phyloP scores from a whole-genome alignment of 257 asterid genomes.

The Mentha longifolia region DNA sequence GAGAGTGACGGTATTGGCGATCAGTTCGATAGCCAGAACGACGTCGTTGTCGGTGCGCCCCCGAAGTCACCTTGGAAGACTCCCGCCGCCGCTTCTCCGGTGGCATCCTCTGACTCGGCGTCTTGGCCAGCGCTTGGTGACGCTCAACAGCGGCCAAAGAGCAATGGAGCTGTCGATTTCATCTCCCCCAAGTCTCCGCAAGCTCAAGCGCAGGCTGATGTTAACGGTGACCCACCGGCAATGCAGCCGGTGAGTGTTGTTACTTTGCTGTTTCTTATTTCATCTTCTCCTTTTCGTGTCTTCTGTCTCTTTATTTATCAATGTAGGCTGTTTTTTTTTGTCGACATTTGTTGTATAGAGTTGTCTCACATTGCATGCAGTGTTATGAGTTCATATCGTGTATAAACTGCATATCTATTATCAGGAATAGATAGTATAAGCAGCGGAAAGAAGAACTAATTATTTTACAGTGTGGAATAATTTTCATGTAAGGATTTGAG shows the following conservation, averaged over 20 bases:
- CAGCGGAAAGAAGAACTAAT: neutral
- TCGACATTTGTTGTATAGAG: conserved; percentile 22
- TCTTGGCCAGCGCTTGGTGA: conserved; percentile 80
- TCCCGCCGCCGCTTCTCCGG: conserved; percentile 49
- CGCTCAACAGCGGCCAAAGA: conserved; percentile 57
- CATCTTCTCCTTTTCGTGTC: neutral
- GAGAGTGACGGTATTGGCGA: conserved; percentile 50
- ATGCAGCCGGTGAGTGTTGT: conserved; percentile 44
- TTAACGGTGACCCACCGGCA: conserved; percentile 37
- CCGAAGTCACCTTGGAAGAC: conserved; percentile 82
- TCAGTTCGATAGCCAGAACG: conserved; percentile 52
- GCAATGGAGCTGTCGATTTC: conserved; percentile 34
- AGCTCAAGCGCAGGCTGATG: conserved; percentile 20
- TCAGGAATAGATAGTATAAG: conserved; percentile 15
- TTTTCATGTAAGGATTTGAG: neutral
- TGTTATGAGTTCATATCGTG: conserved; percentile 3
- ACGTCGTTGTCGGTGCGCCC: conserved; percentile 41
- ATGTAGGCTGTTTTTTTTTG: conserved; percentile 18
- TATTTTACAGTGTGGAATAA: neutral
- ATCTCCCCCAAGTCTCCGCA: conserved; percentile 41
- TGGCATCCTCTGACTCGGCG: conserved; percentile 50
- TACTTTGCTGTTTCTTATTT: conserved; percentile 16
- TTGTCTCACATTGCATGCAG: neutral
- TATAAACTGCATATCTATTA: conserved; percentile 7
- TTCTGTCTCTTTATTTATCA: neutral